Evolutionary conservation across 257 asterid species (phyloP), one percentile per base, ranked within the genome.

Genomic region (Mentha longifolia): DNA sequence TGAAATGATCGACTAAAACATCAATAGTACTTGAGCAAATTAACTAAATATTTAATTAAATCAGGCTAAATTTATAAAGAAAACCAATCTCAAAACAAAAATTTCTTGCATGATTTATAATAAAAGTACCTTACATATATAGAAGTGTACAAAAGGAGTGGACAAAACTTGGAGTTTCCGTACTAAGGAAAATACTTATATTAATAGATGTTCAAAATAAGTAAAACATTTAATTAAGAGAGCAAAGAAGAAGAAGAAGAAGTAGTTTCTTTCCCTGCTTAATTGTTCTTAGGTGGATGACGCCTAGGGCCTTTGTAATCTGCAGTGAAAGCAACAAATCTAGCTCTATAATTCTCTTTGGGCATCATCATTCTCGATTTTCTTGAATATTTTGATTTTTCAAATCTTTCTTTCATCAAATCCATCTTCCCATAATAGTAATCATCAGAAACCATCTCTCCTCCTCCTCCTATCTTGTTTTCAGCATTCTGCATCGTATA

Each of bases 251-350:
- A 33, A 20, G 49, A 8, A 42, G n/a, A 63, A 45, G 15, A 62
- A 42, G 13, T 45, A 9, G 35, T 51, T 5, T 50, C 13, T 42
- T 52, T 19, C 9, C 9, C 3, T 37, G 45, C 35, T 51, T 84
- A 86, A 54, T 88, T 86, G 45, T 89, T 83, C 81, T 71, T 85
- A 30, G 93, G 96, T 12, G 93, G 93, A 51, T 89, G 96, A 72
- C 49, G 87, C 79, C 79, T 78, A 39, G 96, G 96, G 16, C 89
- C 90, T 56, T 72, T 84, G 76, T 89, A 89, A 79, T 89, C 96
- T 58, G 83, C 85, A 42, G 60, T 76, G 74, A 86, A 86, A 35
- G 87, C 90, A 60, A 78, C 89, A 49, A 70, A 74, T 15, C 80
- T 73, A 45, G 75, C 83, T 66, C 67, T 50, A 68, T 73, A 67